Conservation (phyloP, 2,329 filamentous ascomycete species). For the Daldinia sp. region DNA sequence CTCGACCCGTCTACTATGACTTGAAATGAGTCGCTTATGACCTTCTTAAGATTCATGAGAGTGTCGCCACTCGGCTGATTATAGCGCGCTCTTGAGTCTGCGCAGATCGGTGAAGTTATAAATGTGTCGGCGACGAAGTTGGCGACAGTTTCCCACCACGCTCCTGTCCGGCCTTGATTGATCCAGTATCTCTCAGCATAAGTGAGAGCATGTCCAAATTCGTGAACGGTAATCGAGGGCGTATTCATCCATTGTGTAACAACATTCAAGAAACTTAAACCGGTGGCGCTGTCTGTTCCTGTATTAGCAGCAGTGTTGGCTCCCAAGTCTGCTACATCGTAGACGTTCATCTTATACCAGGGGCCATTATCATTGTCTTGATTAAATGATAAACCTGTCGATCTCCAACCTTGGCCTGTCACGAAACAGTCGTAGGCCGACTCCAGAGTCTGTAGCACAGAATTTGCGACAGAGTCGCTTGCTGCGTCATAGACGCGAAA, state of each 20-base stretch:
- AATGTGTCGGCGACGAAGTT: constrained; percentile 64
- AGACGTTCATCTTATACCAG: constrained; percentile 62
- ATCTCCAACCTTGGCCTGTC: constrained; percentile 54
- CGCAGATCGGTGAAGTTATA: constrained; percentile 60
- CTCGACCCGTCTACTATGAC: constrained; percentile 61
- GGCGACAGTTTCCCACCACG: constrained; percentile 65
- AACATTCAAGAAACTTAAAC: constrained; percentile 60
- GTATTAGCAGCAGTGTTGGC: constrained; percentile 58
- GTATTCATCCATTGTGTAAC: constrained; percentile 54
- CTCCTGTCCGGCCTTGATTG: constrained; percentile 59
- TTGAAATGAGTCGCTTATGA: constrained; percentile 62
- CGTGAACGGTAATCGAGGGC: constrained; percentile 60
- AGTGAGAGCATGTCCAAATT: constrained; percentile 63
- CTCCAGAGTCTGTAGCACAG: constrained; percentile 58
- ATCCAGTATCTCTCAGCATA: constrained; percentile 60
- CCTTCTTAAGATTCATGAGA: constrained; percentile 58
- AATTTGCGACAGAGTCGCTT: constrained; percentile 48
- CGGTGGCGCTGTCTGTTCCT: constrained; percentile 55
- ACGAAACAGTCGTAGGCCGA: constrained; percentile 59
- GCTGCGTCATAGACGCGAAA: constrained; percentile 56
- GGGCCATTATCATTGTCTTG: constrained; percentile 53
- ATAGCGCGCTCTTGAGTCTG: constrained; percentile 53
- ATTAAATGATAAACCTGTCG: constrained; percentile 55
- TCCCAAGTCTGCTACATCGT: constrained; percentile 54
- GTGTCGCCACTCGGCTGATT: constrained; percentile 53